Evolutionary conservation across 768 basidiomycete species (phyloP), one percentile per base, ranked within the genome.

Genomic region (Tricholomella constricta): DNA sequence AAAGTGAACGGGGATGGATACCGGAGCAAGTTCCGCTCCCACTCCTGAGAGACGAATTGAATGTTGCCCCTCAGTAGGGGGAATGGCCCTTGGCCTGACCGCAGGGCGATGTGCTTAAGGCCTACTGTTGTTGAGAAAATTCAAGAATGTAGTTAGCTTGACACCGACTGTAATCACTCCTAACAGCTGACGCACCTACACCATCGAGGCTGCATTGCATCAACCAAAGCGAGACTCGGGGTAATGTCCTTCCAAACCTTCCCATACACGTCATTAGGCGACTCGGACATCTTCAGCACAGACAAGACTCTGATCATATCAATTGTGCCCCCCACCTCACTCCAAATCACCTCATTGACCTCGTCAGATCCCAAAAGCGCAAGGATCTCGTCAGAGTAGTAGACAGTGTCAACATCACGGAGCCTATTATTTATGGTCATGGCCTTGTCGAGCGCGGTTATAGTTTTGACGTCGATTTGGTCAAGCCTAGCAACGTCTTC

Each of bases 301-400:
- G 23, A 22, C 22, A 45, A 31, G 20, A 6, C n/a, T 8, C 29
- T 23, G 2, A 19, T 3, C 8, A 11, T 10, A 4, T 38, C 46
- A 17, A 40, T 22, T 15, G 6, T 6, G 7, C 26, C 22, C 1
- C 36, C 23, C 2, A 29, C 19, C 22, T 34, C 31, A 8, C 10
- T 10, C 29, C 6, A 12, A 0, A 57, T 29, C 11, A 27, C 14
- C 20, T 37, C 36, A 19, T 25, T 45, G 3, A 44, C 27, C 17
- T 46, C 38, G 31, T 50, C 51, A 7, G 52, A 57, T 37, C 52
- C 47, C 11, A 57, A 19, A 23, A 50, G 12, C n/a, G 42, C n/a
- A 25, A 45, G 40, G 4, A 55, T 4, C 10, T 55, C 37, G 3
- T 32, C 31, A 32, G 31, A 32, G n/a, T n/a, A n/a, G n/a, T n/a